Conservation (phyloP, 768 basidiomycete species). For the Paxillus ammoniavirescens region DNA sequence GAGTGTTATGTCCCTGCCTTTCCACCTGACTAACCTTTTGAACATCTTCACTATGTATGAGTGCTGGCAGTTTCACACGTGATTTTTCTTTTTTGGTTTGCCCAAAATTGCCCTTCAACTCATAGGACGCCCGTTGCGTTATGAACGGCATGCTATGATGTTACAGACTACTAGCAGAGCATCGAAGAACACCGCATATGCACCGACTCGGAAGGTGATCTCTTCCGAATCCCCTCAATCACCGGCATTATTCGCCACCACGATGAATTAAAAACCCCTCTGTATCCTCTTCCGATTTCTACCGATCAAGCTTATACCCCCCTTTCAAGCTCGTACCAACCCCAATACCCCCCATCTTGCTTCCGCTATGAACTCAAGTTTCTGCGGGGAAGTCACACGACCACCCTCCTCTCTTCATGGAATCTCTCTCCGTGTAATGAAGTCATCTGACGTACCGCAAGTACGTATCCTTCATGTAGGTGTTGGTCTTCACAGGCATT, state of each 20-base stretch:
- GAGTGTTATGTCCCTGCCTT: too few species aligned
- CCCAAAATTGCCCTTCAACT: too few species aligned
- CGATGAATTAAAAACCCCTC: background rate
- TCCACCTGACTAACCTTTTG: too few species aligned
- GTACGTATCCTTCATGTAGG: conserved; percentile 28
- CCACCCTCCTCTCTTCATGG: conserved; percentile 4
- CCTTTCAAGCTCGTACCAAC: background rate
- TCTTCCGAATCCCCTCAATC: background rate
- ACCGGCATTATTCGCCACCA: background rate
- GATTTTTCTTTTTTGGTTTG: too few species aligned
- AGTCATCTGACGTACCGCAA: conserved; percentile 25
- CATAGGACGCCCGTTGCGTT: too few species aligned
- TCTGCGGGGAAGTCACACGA: background rate
- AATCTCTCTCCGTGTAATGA: conserved; percentile 26
- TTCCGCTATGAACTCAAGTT: conserved; percentile 9
- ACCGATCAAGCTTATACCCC: conserved; percentile 9
- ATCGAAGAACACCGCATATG: background rate
- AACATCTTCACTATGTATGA: too few species aligned
- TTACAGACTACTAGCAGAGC: too few species aligned
- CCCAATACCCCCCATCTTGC: background rate
- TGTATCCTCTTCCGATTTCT: conserved; percentile 11
- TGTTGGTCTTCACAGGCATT: background rate
- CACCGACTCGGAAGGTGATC: background rate
- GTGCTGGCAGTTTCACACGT: too few species aligned
- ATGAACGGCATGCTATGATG: too few species aligned